Base-by-base conservation (phyloP, 768 basidiomycete species). In the Obba rivulosa region DNA sequence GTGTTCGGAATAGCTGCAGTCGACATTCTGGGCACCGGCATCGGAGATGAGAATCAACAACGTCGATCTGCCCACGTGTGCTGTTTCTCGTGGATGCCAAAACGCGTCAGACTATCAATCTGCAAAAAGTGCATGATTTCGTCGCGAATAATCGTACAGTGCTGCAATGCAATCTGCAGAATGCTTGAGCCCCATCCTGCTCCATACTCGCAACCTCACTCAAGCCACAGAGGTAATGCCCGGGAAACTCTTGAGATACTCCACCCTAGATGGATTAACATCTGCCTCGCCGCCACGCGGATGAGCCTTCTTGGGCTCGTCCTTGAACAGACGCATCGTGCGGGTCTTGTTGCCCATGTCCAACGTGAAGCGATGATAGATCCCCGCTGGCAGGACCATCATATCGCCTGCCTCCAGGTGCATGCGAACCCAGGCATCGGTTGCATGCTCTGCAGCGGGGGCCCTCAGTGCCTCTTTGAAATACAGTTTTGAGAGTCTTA, bases 351-450 rank as follows among this genome's bases (percentile, higher is more conserved):
- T 80, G 43, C 61, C 68, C 53, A 80, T 76, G 61, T 95, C 92
- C 14, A 96, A 79, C 0, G 90, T 94, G 71, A 96, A 97, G 35
- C 93, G 85, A 68, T 97, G 94, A 65, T 93, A 96, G 57, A 94
- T 92, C 0, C 92, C 92, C 16, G 89, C 79, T 1, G 94, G 94
- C 36, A 97, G 66, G 45, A 96, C 82, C 45, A 96, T 66, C 41
- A 97, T 76, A 61, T 96, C 94, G 2, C 92, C 90, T 3, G 84
- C 77, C 9, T 72, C 71, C 14, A 94, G 71, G 5, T 79, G 79
- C 34, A 92, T 71, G 48, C 93, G 79, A 57, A 96, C 85, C 94
- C 94, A 96, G 5, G 68, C 66, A 52, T 91, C 78, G 1, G 78
- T 72, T 0, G 78, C 71, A 7, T 76, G 70, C 62, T 90, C 87